Conservation (phyloP, 2,329 filamentous ascomycete species). For the Ceratocystis alfenasii region DNA sequence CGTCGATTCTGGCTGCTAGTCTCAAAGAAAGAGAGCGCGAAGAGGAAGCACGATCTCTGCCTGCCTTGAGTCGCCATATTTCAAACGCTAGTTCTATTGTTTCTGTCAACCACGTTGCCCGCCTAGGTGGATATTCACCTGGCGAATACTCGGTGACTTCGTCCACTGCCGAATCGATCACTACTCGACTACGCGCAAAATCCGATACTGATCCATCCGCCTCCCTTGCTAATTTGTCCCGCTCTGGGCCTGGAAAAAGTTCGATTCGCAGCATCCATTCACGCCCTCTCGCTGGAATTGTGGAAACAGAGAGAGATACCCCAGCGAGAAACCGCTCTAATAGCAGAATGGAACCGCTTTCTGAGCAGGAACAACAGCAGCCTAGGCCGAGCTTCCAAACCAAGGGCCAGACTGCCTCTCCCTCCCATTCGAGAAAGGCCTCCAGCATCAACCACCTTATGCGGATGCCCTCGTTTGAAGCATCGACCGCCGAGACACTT, state of each 20-base stretch:
- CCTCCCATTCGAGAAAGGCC: background rate
- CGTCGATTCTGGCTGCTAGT: slow-evolving; percentile 46
- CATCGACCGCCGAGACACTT: slow-evolving; percentile 16
- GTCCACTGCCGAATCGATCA: slow-evolving; percentile 54
- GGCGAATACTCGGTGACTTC: slow-evolving; percentile 48
- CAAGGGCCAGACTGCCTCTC: background rate
- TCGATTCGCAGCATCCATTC: slow-evolving; percentile 41
- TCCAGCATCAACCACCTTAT: slow-evolving; percentile 7
- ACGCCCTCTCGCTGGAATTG: slow-evolving; percentile 44
- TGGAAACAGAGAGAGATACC: slow-evolving; percentile 40
- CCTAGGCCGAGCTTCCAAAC: background rate
- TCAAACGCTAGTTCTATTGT: slow-evolving; percentile 51
- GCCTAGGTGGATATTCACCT: slow-evolving; percentile 57
- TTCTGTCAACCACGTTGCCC: slow-evolving; percentile 53
- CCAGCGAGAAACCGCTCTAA: background rate
- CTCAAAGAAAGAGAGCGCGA: slow-evolving; percentile 26
- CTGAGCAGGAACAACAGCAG: slow-evolving; percentile 12
- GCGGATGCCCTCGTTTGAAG: slow-evolving; percentile 16
- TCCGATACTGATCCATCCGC: slow-evolving; percentile 32
- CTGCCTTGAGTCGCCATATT: slow-evolving; percentile 33
- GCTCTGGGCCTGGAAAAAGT: slow-evolving; percentile 44
- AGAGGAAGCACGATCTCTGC: slow-evolving; percentile 14
- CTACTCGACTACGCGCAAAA: slow-evolving; percentile 37
- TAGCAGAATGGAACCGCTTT: slow-evolving; percentile 19
- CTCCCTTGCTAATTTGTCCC: slow-evolving; percentile 31